Conservation (phyloP, 2,329 filamentous ascomycete species). For the Calonectria multiphialidica region DNA sequence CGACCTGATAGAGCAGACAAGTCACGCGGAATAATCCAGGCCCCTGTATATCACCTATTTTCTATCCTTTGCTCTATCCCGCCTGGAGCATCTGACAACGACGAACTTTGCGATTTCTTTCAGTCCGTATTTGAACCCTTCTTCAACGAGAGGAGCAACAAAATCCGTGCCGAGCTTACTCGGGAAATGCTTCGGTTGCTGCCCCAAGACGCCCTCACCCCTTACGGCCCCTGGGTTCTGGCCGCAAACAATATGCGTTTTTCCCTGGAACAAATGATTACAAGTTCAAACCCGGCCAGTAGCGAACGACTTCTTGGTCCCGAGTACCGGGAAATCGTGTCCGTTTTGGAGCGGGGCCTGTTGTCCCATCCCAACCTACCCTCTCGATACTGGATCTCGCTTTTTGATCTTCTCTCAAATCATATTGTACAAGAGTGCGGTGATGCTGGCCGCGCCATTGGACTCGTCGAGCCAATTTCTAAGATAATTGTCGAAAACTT, state of each 20-base stretch:
- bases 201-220: slow-evolving; percentile 58
- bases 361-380: slow-evolving; percentile 61
- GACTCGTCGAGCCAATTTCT: slow-evolving; percentile 79
- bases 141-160: slow-evolving; percentile 61
- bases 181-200: slow-evolving; percentile 64
- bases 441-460: slow-evolving; percentile 74
- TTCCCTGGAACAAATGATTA: slow-evolving; percentile 52
- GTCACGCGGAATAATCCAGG: slow-evolving; percentile 62
- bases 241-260: slow-evolving; percentile 60
- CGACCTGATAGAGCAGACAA: slow-evolving; percentile 66
- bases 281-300: slow-evolving; percentile 37
- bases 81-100: slow-evolving; percentile 60
- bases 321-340: slow-evolving; percentile 77
- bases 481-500: slow-evolving; percentile 60
- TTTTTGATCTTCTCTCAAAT: slow-evolving; percentile 69
- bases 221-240: slow-evolving; percentile 65
- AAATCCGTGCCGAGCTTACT: slow-evolving; percentile 59
- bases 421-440: slow-evolving; percentile 74
- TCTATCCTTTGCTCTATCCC: slow-evolving; percentile 68
- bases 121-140: slow-evolving; percentile 69
- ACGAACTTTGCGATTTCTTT: slow-evolving; percentile 60
- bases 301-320: slow-evolving; percentile 67
- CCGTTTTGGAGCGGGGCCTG: slow-evolving; percentile 75
- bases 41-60: slow-evolving; percentile 76
- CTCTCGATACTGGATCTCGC: slow-evolving; percentile 59